Evolutionary conservation across 768 basidiomycete genomes (phyloP).

Genomic region (Saitozyma podzolica): DNA sequence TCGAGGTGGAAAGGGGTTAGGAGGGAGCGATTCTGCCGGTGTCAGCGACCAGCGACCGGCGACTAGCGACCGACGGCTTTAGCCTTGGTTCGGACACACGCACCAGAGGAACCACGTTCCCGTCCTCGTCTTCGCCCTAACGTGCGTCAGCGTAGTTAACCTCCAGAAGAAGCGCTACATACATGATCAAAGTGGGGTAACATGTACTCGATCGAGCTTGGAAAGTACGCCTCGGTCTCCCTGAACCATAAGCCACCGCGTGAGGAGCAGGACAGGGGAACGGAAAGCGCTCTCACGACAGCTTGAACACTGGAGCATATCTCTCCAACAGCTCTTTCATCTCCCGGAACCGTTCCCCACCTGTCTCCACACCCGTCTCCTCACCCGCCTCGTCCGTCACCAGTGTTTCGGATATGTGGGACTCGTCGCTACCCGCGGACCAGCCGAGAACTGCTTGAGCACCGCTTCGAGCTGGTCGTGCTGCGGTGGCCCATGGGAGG

Average conservation of each 20-base stretch:
- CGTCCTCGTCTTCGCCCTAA: constrained; percentile 13
- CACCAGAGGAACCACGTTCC: constrained; percentile 8
- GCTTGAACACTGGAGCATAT: constrained; percentile 41
- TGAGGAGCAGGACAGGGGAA: background rate
- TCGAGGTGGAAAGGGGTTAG: constrained; percentile 8
- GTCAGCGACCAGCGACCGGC: background rate
- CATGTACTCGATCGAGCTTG: constrained; percentile 46
- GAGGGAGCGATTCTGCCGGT: background rate
- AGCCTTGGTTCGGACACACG: background rate
- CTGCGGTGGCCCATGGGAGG: no score
- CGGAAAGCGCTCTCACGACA: constrained; percentile 19
- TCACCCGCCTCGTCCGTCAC: no score
- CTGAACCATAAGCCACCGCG: constrained; percentile 5
- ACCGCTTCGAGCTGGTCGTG: no score
- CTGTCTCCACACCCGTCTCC: no score
- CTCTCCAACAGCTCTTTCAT: constrained; percentile 27
- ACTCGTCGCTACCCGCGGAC: no score
- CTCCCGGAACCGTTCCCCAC: background rate
- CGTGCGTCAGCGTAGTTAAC: background rate
- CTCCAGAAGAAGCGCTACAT: background rate
- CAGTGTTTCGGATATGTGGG: no score
- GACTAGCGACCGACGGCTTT: background rate
- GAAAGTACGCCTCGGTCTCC: constrained; percentile 33
- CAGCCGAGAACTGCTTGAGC: no score
- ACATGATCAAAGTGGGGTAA: constrained; percentile 34